Evolutionary conservation across 331 rosid species (phyloP), one percentile per base, ranked within the genome.

Genomic region (Acacia concinna): DNA sequence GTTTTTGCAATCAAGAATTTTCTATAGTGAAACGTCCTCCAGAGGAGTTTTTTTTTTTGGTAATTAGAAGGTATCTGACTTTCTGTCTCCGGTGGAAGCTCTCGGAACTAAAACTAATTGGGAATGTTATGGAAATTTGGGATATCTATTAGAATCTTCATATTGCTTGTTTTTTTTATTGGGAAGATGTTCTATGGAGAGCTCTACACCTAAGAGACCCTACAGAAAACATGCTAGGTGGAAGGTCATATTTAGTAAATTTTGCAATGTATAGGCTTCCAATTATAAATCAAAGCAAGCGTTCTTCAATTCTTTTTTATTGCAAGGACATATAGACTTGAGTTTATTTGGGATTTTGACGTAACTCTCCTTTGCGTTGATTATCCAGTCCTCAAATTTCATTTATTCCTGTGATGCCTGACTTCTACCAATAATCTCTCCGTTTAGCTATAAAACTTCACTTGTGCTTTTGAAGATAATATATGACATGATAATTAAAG

Each of bases 61-160:
- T 14, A 73, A 75, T 17, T 23, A 28, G 47, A 43, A 57, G 23
- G 56, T 21, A 57, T 67, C 14, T 67, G 54, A 57, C 18, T 66
- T 67, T 34, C 20, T 75, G 30, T 17, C 5, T 32, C 23, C 34
- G 10, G 35, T 43, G 51, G 28, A 73, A 38, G 21, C 64, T 56
- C 68, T 21, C 52, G 75, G 57, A 74, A 54, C 62, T 59, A 38
- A 63, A 80, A 52, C 46, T 51, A 41, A 27, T 54, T 31, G 41
- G 38, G 32, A 67, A 54, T 38, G n/a, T 9, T 18, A 11, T 27
- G 21, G 12, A 62, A 59, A 5, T 25, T 63, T 66, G 6, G 35
- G 73, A 46, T 35, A n/a, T 43, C 31, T 62, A 12, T 56, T 74
- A 14, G 23, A 74, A n/a, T 31, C 41, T 38, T 64, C 14, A 64